Conservation (phyloP, 305 asterid species). For the Fraxinus latifolia region DNA sequence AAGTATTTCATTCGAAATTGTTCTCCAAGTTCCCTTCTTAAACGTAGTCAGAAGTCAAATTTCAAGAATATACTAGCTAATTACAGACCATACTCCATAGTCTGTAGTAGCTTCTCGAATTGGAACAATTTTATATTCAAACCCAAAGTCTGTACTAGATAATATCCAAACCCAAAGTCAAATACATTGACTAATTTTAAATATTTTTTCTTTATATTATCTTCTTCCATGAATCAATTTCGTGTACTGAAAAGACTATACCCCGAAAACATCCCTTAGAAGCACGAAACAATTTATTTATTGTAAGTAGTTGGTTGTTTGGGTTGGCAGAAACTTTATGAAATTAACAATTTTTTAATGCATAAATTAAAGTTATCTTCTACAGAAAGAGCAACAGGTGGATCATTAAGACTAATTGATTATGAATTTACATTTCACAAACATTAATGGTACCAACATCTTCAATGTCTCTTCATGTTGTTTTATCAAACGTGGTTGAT, state of each 20-base stretch:
- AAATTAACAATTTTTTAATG: not conserved
- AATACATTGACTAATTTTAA: not conserved
- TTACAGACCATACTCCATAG: not conserved
- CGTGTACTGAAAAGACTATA: too few relatives aligned
- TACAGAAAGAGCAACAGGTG: not conserved
- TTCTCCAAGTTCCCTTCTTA: constrained; percentile 4
- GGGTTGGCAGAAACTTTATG: not conserved
- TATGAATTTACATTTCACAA: not conserved
- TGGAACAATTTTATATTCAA: not conserved
- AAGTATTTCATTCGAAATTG: not conserved
- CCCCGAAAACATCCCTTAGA: too few relatives aligned
- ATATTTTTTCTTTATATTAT: not conserved
- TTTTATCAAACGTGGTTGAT: not conserved
- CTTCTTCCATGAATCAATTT: not conserved
- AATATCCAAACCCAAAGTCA: too few relatives aligned
- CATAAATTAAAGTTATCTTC: not conserved
- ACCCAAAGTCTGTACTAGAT: too few relatives aligned
- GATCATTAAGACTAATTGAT: not conserved
- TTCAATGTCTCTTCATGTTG: not conserved
- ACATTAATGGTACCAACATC: not conserved
- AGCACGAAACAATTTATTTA: not conserved
- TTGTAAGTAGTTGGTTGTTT: not conserved
- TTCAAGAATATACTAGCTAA: not conserved
- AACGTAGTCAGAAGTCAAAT: not conserved
- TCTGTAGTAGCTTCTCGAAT: not conserved